phyloP scores from a whole-genome alignment of 2,329 filamentous ascomycete species.

The Cordyceps fumosorosea region DNA sequence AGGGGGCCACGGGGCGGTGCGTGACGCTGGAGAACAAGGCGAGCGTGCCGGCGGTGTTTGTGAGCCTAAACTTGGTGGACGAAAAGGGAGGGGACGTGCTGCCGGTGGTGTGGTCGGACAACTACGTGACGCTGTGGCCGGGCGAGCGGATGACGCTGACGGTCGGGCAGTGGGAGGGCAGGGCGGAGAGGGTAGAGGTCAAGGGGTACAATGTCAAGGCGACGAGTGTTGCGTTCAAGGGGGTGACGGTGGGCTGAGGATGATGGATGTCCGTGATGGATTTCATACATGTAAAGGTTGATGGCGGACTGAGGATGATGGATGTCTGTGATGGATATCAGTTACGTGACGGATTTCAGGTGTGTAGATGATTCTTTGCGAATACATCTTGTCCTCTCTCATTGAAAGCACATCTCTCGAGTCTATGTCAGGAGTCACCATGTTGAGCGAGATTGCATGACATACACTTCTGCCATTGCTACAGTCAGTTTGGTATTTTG shows the following conservation, averaged over 20 bases:
- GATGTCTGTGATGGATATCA: too few species aligned
- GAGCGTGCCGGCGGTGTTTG: slow-evolving; percentile 49
- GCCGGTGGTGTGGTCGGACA: slow-evolving; percentile 53
- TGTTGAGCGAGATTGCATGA: too few species aligned
- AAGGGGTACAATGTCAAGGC: slow-evolving; percentile 15
- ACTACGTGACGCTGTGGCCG: slow-evolving; percentile 57
- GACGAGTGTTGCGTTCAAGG: background rate
- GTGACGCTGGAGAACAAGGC: slow-evolving; percentile 47
- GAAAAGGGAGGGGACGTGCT: slow-evolving; percentile 36
- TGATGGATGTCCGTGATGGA: background rate
- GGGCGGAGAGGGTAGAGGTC: slow-evolving; percentile 12
- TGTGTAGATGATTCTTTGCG: too few species aligned
- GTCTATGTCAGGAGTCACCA: too few species aligned
- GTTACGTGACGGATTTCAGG: too few species aligned
- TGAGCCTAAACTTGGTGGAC: slow-evolving; percentile 45
- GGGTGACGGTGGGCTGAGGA: background rate
- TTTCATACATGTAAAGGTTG: too few species aligned
- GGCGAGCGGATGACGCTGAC: slow-evolving; percentile 37
- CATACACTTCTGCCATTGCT: too few species aligned
- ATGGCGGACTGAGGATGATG: too few species aligned
- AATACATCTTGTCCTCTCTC: too few species aligned
- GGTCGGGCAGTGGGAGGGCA: slow-evolving; percentile 15
- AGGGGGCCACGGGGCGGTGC: slow-evolving; percentile 3
- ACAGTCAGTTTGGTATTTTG: too few species aligned
- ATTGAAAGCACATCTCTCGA: too few species aligned